These are phyloP conservation scores for Gamarada debralockiae DNA, from an alignment of 495 filamentous ascomycete species.

Conservation along the genomic window DNA sequence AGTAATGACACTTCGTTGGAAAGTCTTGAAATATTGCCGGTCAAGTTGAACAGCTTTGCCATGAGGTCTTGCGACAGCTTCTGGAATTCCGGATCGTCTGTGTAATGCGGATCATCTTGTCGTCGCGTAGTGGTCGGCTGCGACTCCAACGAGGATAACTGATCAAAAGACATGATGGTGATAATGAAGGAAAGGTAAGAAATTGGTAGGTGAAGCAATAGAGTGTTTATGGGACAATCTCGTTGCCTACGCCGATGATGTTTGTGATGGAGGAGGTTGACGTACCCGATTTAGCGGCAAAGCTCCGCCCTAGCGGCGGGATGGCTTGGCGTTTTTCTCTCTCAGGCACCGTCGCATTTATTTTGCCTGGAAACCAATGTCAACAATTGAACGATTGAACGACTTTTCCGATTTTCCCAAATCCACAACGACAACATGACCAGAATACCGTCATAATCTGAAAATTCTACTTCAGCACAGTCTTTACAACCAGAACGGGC, in stretches of 20 bases:
- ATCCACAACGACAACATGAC: constrained; percentile 1
- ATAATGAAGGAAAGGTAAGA: constrained; percentile 1
- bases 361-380: constrained; percentile 10
- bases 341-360: not conserved
- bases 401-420: constrained; percentile 1
- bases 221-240: constrained; percentile 12
- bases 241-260: constrained; percentile 3
- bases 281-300: constrained; percentile 11
- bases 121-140: constrained; percentile 35
- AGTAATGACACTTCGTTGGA: constrained; percentile 77
- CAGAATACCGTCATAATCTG: not conserved
- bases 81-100: constrained; percentile 92
- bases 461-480: not conserved
- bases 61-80: constrained; percentile 74
- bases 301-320: not conserved
- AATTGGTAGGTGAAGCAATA: not conserved
- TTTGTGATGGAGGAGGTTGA: constrained; percentile 15
- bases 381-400: not conserved
- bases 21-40: constrained; percentile 77
- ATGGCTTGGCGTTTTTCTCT: not conserved
- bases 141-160: constrained; percentile 76
- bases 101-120: constrained; percentile 67
- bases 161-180: constrained; percentile 83
- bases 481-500: constrained; percentile 13
- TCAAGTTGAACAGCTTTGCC: constrained; percentile 81